These are phyloP conservation scores for Dictyostelium firmibasis DNA, from an alignment of 78 protist genomes.

Conservation along the genomic window DNA sequence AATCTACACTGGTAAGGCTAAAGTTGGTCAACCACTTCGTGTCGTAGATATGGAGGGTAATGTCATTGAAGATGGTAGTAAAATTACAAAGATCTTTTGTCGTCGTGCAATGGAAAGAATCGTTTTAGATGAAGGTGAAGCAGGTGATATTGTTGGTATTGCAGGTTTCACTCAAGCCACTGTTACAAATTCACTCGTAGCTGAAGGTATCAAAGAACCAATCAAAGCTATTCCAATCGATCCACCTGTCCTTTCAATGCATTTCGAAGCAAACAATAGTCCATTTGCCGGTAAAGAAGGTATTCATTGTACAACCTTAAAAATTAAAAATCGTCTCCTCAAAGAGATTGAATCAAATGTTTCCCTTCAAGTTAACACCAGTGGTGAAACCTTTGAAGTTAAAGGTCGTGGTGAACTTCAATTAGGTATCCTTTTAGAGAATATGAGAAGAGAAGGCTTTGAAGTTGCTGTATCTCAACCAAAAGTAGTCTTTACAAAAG, in stretches of 20 bases:
- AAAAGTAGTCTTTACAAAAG: slow-evolving; percentile 57
- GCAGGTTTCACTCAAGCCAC: slow-evolving; percentile 80
- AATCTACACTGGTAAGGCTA: slow-evolving; percentile 79
- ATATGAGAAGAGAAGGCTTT: slow-evolving; percentile 95
- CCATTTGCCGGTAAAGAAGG: slow-evolving; percentile 93
- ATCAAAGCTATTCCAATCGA: slow-evolving; percentile 86
- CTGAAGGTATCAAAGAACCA: slow-evolving; percentile 30
- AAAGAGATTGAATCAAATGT: slow-evolving; percentile 90
- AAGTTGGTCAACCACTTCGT: slow-evolving; percentile 75
- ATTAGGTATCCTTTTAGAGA: slow-evolving; percentile 93
- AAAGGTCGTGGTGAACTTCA: slow-evolving; percentile 95
- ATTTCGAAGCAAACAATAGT: slow-evolving; percentile 84
- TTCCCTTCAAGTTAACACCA: slow-evolving; percentile 74
- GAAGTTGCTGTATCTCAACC: slow-evolving; percentile 89
- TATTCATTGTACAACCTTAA: slow-evolving; percentile 55
- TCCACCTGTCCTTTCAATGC: slow-evolving; percentile 91
- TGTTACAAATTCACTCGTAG: slow-evolving; percentile 88
- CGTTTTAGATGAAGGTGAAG: slow-evolving; percentile 77
- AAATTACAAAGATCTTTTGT: slow-evolving; percentile 83
- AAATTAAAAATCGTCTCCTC: slow-evolving; percentile 81
- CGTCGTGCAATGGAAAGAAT: slow-evolving; percentile 79
- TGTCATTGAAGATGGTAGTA: slow-evolving; percentile 38
- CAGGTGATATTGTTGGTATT: slow-evolving; percentile 94
- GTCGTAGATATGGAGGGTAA: slow-evolving; percentile 36
- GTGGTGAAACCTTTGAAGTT: slow-evolving; percentile 80